Base-by-base conservation (phyloP, 192 early-diverging fungal species). In the Funneliformis geosporum region DNA sequence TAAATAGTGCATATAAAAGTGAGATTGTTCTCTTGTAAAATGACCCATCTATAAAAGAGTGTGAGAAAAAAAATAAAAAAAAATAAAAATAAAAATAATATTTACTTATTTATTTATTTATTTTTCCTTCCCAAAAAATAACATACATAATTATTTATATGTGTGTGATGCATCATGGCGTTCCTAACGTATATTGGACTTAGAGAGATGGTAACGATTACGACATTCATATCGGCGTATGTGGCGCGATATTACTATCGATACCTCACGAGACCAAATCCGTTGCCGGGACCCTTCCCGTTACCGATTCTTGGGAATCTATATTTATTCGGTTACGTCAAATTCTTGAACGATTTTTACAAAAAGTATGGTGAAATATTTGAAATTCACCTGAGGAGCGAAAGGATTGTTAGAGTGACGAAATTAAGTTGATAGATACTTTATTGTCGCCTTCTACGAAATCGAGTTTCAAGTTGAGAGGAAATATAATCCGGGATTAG, bases 301-400 rank as follows among this genome's bases (percentile, higher is more conserved):
- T 60, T 75, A 38, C 73, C 73, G 18, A 25, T 75, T 4, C 60
- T 75, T 1, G 73, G 73, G 21, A 60, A 27, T 39, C 23, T 61
- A 16, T 23, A 39, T 25, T 60, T 75, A 18, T 75, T 75, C 42
- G n/a, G 23, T 46, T 40, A 28, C 2, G 18, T 43, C 11, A 44
- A 0, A 42, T 71, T 71, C 46, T 71, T 44, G 4, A 46, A 27
- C 44, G 16, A 55, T 21, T 47, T 5, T 44, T 2, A 68, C 14
- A 33, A 59, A 40, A 69, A 79, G 69, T 79, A 79, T 79, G 77
- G 77, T 27, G 77, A 65, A 8, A n/a, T 79, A 39, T 79, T 33
- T 50, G 77, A 79, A 60, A 39, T 67, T 12, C 27, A 50, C 40
- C 1, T 55, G 2, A 0, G 21, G 1, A 25, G 40, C 0, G 61